Base-by-base conservation (phyloP, 768 basidiomycete genomes). In the Tephrocybe sp. region DNA sequence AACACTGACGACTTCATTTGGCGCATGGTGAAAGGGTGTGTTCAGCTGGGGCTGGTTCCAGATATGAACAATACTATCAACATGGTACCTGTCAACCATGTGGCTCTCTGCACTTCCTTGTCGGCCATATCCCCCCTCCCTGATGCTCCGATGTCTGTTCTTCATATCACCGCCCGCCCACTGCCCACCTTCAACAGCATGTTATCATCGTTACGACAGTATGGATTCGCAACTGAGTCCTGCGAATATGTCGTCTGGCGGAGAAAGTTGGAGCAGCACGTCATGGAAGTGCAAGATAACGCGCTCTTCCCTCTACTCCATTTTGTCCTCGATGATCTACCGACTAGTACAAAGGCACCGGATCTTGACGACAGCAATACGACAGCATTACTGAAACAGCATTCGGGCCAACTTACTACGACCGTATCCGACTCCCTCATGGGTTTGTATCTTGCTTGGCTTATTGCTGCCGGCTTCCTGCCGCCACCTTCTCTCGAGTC, bases 1-100 rank as follows among this genome's bases (percentile, higher is more conserved):
- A 99, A 99, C 71, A 98, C 97, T 28, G 96, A 99, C 60, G 97
- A 99, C 66, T 99, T 99, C 70, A 83, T 99, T 50, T 98, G 96
- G 96, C 84, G 97, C 3, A 74, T 99, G 68, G 91, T 97, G 64
- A 98, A 98, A 68, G 97, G 97, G n/a, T 98, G 94, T 64, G 79
- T 98, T 32, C 97, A 99, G 65, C 85, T 98, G n/a, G 96, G 95
- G 1, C 80, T 93, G 34, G 86, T 93, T 2, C 97, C 97, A 9
- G 92, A 99, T 65, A 98, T 99, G 68, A 93, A 97, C 75, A 99
- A 99, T 70, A 88, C 92, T 1, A 80, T 99, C 62, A 99, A 99
- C 72, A 95, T 98, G 88, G 92, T 95, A 7, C 97, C 97, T 0
- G 97, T 98, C 33, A 90, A 98, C 68, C 90, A 95, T 65, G 95